Base-by-base conservation (phyloP, 805 yeast genomes). In the Nakazawaea sp. region DNA sequence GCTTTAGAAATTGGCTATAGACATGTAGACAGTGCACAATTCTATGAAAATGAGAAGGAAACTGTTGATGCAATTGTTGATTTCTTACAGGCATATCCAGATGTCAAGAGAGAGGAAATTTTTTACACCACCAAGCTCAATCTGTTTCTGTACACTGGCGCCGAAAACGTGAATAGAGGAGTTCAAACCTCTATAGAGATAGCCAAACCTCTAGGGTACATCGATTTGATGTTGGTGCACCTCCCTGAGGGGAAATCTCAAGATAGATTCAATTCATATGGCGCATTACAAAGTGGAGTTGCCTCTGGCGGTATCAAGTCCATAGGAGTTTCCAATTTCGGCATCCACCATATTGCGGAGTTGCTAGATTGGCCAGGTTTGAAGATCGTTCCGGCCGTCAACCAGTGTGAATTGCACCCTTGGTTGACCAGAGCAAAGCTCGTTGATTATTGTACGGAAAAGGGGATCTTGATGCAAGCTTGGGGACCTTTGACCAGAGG, bases 21-120 rank as follows among this genome's bases (percentile, higher is more conserved):
- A 46, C 90, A 80, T 49, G 61, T 84, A 41, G 92, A 85, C 51
- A 64, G 80, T n/a, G 95, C 95, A 5, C 75, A 68, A 9, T 55
- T 56, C 11, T 85, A 85, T 60, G 59, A 61, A 9, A 84, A 84
- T 57, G 86, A 82, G 51, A 45, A 45, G 11, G 81, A 77, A 44
- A 75, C 75, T 4, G 77, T 76, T 16, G 63, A 68, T 33, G 92
- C 81, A 4, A 71, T 82, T 30, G 56, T 64, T 15, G 53, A 59
- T 36, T 82, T 20, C 17, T 26, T 57, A 2, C 42, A 36, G 4
- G 53, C 48, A 18, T 49, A 51, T 38, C 56, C 57, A 3, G 44
- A 13, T 2, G 36, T 42, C 42, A 55, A 52, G 45, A 52, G 73
- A 34, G 51, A 51, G 21, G 66, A 68, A 39, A 45, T 67, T 16